Evolutionary conservation across 2,329 filamentous ascomycete genomes (phyloP).

Genomic region (Aspergillus niger): DNA sequence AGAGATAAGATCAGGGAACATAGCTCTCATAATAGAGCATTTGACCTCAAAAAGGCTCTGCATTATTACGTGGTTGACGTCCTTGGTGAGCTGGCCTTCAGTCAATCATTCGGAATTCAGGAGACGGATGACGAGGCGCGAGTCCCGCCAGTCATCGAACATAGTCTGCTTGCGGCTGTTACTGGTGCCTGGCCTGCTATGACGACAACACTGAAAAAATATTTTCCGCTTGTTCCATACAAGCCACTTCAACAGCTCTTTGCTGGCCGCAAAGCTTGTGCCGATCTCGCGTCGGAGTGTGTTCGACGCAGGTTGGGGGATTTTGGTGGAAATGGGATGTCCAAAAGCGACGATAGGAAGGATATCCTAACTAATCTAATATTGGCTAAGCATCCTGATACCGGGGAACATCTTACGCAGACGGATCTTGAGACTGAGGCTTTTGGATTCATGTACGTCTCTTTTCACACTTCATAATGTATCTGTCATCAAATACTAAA

Average conservation of each 20-base stretch:
- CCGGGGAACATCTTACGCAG: constrained; percentile 31
- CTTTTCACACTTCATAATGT: too few relatives aligned
- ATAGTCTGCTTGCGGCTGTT: constrained; percentile 34
- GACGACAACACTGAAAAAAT: constrained; percentile 28
- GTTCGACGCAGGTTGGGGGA: neutral
- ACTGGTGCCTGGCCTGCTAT: constrained; percentile 33
- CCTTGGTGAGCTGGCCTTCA: constrained; percentile 29
- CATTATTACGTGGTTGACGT: constrained; percentile 24
- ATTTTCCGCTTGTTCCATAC: constrained; percentile 26
- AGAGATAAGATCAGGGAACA: constrained; percentile 22
- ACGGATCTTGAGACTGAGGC: constrained; percentile 39
- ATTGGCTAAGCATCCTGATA: constrained; percentile 40
- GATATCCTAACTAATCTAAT: constrained; percentile 42
- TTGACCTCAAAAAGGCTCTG: constrained; percentile 36
- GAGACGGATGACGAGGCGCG: constrained; percentile 27
- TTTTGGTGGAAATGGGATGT: neutral
- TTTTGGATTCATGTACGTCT: constrained; percentile 39
- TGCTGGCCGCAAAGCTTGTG: constrained; percentile 24
- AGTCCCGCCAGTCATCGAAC: constrained; percentile 37
- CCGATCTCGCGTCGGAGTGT: constrained; percentile 8
- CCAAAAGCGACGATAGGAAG: constrained; percentile 20
- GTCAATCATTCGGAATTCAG: constrained; percentile 35
- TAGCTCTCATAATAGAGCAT: constrained; percentile 16
- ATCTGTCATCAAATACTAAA: too few relatives aligned
- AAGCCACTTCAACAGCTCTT: constrained; percentile 24